A percentile compares a stretch with the other conserved stretches of the same genome.
Conservation (phyloP, 1,284 basidiomycete genomes). For the Somion occarium region DNA sequence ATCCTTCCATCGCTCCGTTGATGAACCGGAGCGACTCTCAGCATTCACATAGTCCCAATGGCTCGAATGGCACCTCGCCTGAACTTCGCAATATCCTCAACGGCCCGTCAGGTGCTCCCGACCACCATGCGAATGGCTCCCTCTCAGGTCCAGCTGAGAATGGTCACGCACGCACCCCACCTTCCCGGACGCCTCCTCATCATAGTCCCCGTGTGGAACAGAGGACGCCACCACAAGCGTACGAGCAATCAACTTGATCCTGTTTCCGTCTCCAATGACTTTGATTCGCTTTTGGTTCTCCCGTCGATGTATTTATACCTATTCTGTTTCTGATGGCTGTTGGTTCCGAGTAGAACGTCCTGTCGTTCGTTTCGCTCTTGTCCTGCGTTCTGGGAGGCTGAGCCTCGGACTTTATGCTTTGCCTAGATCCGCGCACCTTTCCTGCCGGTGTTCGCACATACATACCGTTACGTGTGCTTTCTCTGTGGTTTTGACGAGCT, state of each 20-base stretch:
- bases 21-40: slow-evolving; percentile 21
- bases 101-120: slow-evolving; percentile 13
- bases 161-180: neutral
- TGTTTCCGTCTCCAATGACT: neutral
- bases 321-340: neutral
- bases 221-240: slow-evolving; percentile 13
- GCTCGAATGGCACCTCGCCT: slow-evolving; percentile 17
- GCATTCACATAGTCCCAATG: slow-evolving; percentile 10
- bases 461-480: no score
- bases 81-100: slow-evolving; percentile 27
- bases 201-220: slow-evolving; percentile 9
- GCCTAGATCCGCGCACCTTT: neutral
- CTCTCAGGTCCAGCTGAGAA: slow-evolving; percentile 10
- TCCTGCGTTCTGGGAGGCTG: neutral
- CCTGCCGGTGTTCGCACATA: no score
- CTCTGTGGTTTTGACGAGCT: no score
- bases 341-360: neutral
- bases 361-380: neutral
- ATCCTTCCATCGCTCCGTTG: slow-evolving; percentile 45
- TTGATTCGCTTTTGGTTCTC: neutral
- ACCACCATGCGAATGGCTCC: slow-evolving; percentile 10
- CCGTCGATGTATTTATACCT: neutral
- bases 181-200: slow-evolving; percentile 8
- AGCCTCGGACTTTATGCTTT: neutral
- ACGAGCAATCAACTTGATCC: neutral